phyloP scores from a whole-genome alignment of 306 rosid species.

The Prunus salicina region DNA sequence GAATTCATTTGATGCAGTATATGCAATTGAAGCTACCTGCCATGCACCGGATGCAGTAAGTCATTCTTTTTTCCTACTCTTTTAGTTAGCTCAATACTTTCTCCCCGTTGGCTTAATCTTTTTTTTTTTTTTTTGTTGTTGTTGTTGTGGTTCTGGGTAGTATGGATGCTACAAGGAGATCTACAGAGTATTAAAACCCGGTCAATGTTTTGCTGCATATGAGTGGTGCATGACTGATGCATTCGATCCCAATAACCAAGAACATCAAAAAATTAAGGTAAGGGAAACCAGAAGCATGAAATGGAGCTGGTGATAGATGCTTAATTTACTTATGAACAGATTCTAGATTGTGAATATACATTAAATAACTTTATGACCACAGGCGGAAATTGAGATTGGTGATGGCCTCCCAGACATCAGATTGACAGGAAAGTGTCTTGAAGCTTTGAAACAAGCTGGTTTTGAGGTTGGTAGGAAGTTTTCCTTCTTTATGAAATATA shows the following conservation, averaged over 20 bases:
- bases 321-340: neutral
- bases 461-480: constrained; percentile 70
- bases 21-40: constrained; percentile 99
- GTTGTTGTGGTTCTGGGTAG: constrained; percentile 39
- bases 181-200: constrained; percentile 88
- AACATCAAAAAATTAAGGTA: constrained; percentile 88
- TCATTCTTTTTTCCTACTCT: neutral
- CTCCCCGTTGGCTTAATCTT: constrained; percentile 15
- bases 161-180: constrained; percentile 95
- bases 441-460: constrained; percentile 89
- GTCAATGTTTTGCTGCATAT: constrained; percentile 87
- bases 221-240: constrained; percentile 98
- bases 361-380: constrained; percentile 6
- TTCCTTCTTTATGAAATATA: constrained; percentile 6
- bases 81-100: neutral
- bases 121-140: no score
- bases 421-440: constrained; percentile 74
- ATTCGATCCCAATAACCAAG: constrained; percentile 69
- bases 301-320: neutral
- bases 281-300: constrained; percentile 5
- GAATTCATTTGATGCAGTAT: constrained; percentile 81
- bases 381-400: constrained; percentile 96
- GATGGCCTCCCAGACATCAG: constrained; percentile 98
- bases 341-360: neutral
- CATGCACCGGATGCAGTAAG: constrained; percentile 98